Conservation (phyloP, 2,329 filamentous ascomycete genomes). For the Penicillium hordei region DNA sequence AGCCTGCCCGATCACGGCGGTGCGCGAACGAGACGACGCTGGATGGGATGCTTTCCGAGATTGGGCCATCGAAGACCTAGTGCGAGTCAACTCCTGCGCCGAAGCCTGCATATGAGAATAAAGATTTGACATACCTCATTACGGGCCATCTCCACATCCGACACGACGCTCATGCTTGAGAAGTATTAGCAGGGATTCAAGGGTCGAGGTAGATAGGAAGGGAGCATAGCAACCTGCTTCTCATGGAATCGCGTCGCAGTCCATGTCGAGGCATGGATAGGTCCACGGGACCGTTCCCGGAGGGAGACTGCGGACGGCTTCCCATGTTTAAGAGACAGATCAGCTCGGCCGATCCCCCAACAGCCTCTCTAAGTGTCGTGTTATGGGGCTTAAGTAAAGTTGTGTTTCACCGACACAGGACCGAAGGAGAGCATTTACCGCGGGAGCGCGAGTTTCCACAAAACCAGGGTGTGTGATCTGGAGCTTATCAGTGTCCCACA, state of each 20-base stretch:
- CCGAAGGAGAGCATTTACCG: background rate
- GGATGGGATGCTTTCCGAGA: conserved; percentile 93
- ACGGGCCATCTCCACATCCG: conserved; percentile 98
- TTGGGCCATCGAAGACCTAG: conserved; percentile 80
- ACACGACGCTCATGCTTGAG: conserved; percentile 70
- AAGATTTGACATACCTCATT: conserved; percentile 66
- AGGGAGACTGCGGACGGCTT: conserved; percentile 26
- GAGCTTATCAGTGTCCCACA: conserved; percentile 12
- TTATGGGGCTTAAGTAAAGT: background rate
- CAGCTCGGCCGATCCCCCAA: background rate
- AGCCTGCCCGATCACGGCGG: conserved; percentile 76
- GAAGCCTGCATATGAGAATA: background rate
- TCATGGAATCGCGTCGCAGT: conserved; percentile 38
- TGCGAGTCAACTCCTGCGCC: conserved; percentile 2
- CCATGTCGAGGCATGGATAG: conserved; percentile 23
- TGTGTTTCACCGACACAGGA: conserved; percentile 1
- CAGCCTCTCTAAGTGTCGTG: background rate
- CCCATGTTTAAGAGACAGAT: conserved; percentile 29
- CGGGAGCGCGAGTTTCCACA: background rate
- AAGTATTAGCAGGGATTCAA: conserved; percentile 18
- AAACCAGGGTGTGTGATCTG: conserved; percentile 4
- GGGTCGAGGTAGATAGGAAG: too few relatives aligned
- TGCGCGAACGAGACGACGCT: conserved; percentile 91
- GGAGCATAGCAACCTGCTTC: conserved; percentile 36
- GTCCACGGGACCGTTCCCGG: conserved; percentile 25